Base-by-base conservation (phyloP, 768 basidiomycete genomes). In the Candolleomyces eurysporus region DNA sequence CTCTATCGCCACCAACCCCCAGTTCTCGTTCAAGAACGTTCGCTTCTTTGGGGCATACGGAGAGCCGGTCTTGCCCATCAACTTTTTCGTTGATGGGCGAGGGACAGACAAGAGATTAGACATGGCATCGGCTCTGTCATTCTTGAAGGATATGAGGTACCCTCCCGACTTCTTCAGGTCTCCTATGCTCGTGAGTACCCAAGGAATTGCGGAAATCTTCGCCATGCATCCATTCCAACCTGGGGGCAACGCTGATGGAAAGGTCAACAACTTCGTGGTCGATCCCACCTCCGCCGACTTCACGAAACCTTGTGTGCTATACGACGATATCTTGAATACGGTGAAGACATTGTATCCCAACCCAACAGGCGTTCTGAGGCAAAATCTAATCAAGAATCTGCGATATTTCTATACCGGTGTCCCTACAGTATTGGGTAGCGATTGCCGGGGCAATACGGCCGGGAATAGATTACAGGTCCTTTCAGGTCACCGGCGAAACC, bases 1-100 rank as follows among this genome's bases (percentile, higher is more conserved):
- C 13, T 68, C 67, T 10, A 68, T 67, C 11, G 63, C 63, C 8
- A 66, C 61, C 8, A 68, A 68, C 40, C 67, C 66, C 5, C 46
- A 60, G 9, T 68, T 67, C 56, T 51, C 60, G 5, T 64, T 65
- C 40, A 26, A 58, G 8, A 52, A 58, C 16, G 61, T 61, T 36
- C 58, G 61, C n/a, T 66, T 56, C 55, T 61, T 63, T 42, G 60
- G 61, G 19, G 63, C 59, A 5, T 67, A 59, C 46, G 63, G 59
- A 31, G 65, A 65, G 32, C 50, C 64, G 14, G 36, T 55, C 3
- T 64, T 67, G 51, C 65, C 67, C 13, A 13, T 54, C 57, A 32
- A 46, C 5, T 65, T 68, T 40, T 68, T 67, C 52, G 57, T 67
- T 3, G 67, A 68, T 48, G 66, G 67, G 19, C 62, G 67, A n/a